A percentile compares a stretch with the other conserved stretches of the same genome.
Conservation (phyloP, 306 rosid species). For the Purshia tridentata region DNA sequence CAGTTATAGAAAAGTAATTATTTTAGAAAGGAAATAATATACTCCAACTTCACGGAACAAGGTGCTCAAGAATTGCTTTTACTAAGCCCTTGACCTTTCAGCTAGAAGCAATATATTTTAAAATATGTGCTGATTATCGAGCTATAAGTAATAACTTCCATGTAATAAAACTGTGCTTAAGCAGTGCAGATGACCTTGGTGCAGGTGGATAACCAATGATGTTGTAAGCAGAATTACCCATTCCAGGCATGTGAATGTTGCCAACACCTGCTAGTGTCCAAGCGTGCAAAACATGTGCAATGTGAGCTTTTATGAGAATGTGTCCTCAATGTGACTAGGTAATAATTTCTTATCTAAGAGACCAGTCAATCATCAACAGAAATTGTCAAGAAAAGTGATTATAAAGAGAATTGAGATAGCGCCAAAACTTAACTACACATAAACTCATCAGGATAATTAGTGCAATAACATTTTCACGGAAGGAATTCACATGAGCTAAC, state of each 20-base stretch:
- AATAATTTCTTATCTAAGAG: slow-evolving; percentile 52
- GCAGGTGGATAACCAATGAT: slow-evolving; percentile 97
- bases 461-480: slow-evolving; percentile 10
- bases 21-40: slow-evolving; percentile 17
- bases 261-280: slow-evolving; percentile 99
- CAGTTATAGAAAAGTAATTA: slow-evolving; percentile 17
- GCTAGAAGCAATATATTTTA: slow-evolving; percentile 25
- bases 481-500: slow-evolving; percentile 13
- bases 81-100: slow-evolving; percentile 27
- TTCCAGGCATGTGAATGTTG: slow-evolving; percentile 98
- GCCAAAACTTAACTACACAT: slow-evolving; percentile 12
- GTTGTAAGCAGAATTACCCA: slow-evolving; percentile 96
- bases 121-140: slow-evolving; percentile 40
- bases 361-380: slow-evolving; percentile 32
- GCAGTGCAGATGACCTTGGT: slow-evolving; percentile 99
- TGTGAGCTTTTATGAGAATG: slow-evolving; percentile 83
- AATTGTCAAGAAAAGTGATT: slow-evolving; percentile 6
- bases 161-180: slow-evolving; percentile 67
- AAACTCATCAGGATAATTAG: slow-evolving; percentile 12
- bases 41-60: slow-evolving; percentile 31
- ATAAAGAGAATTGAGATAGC: slow-evolving; percentile 12
- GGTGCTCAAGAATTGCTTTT: slow-evolving; percentile 26
- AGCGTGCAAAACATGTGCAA: slow-evolving; percentile 97
- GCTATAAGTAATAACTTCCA: slow-evolving; percentile 52
- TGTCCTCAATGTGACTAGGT: slow-evolving; percentile 70